Base-by-base conservation (phyloP, 176 grass and related monocot genomes). In the Musa beccarii region DNA sequence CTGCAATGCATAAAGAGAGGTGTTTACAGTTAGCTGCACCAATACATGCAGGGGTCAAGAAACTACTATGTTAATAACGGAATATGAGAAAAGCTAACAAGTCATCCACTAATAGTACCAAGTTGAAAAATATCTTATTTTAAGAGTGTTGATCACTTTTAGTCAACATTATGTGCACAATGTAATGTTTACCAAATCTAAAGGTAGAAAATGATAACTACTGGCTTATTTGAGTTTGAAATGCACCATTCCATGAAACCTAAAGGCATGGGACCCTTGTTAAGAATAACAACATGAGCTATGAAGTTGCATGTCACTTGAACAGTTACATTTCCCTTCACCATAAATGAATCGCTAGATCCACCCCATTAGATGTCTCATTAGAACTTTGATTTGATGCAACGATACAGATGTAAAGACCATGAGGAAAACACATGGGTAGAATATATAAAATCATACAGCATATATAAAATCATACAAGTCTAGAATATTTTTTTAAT, bases 1-100 rank as follows among this genome's bases (percentile, higher is more conserved):
- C 88, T 98, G 86, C 51, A 28, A 72, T 2, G 69, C 66, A 74
- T 78, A 88, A 78, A 90, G 77, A 93, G 63, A 98, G 61, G 74
- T 82, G 73, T 83, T 66, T 68, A 81, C 80, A 76, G 69, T 83
- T 83, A 85, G 80, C 71, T 81, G 1, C 62, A 77, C 75, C 80
- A 63, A 69, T 70, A 83, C 59, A 54, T 81, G 77, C 86, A 79
- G 67, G 74, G 81, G 28, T 78, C 76, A 81, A 71, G 52, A 54
- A n/a, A 54, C 23, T 63, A n/a, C 76, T 34, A 6, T 43, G 3
- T 43, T 43, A 43, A 43, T 43, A 43, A 43, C 0, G 34, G 34
- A 43, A 43, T 3, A 43, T 43, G 34, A 43, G 34, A 43, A 43
- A 43, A 5, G 34, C 34, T 43, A 43, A 43, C 34, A 43, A 43